phyloP scores from a whole-genome alignment of 331 rosid genomes.

The Malus hybrid region DNA sequence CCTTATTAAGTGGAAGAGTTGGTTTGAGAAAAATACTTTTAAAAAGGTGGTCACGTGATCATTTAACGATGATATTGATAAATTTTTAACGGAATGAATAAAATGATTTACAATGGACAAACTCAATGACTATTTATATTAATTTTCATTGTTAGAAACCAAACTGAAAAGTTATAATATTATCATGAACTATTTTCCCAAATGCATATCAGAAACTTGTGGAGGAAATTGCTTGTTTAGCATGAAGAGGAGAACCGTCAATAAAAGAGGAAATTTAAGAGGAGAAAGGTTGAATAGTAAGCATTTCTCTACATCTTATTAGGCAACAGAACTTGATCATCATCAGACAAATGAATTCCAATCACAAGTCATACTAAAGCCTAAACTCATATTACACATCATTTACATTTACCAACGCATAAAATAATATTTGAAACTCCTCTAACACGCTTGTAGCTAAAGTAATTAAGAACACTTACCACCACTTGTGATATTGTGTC shows the following conservation, averaged over 20 bases:
- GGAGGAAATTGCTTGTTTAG: background rate
- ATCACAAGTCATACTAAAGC: background rate
- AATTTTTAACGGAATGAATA: fast-evolving
- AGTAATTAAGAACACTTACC: background rate
- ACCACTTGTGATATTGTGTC: background rate
- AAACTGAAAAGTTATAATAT: no score
- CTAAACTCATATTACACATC: background rate
- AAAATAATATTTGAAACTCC: background rate
- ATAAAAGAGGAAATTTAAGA: background rate
- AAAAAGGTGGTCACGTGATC: no score
- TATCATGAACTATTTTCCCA: no score
- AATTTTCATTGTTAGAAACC: no score
- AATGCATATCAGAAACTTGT: background rate
- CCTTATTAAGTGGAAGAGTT: fast-evolving
- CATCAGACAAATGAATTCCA: background rate
- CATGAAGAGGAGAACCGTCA: background rate
- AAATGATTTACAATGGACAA: no score
- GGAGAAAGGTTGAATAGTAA: no score
- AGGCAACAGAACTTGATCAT: background rate
- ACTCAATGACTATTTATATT: no score
- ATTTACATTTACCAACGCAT: background rate
- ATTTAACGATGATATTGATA: no score
- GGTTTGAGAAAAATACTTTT: no score
- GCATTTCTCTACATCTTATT: background rate
- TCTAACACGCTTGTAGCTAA: background rate